phyloP scores from a whole-genome alignment of 192 early-diverging fungal genomes.

The Coemansia sp. region DNA sequence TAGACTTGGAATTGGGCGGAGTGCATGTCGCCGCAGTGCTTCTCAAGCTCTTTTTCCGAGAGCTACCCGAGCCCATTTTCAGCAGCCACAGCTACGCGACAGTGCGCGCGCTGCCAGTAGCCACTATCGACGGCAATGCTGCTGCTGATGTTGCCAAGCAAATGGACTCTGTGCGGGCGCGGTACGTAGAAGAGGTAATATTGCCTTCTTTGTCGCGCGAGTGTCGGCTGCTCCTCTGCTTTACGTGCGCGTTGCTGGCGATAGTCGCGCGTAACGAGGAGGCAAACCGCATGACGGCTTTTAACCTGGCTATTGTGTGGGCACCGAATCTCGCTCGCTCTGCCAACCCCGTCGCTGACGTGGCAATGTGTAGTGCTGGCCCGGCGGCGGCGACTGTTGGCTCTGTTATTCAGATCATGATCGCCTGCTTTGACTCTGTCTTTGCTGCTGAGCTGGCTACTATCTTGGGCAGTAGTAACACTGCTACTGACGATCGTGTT shows the following conservation, averaged over 20 bases:
- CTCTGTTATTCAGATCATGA: slow-evolving; percentile 38
- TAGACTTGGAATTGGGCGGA: slow-evolving; percentile 65
- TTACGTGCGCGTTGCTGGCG: slow-evolving; percentile 58
- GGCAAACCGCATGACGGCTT: slow-evolving; percentile 77
- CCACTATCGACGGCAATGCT: slow-evolving; percentile 3
- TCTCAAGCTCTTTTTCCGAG: slow-evolving; percentile 82
- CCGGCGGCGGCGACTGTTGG: slow-evolving; percentile 32
- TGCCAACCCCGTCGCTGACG: slow-evolving; percentile 41
- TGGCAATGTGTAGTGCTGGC: slow-evolving; percentile 43
- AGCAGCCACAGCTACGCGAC: slow-evolving; percentile 56
- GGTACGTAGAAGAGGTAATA: slow-evolving; percentile 37
- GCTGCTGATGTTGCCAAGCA: slow-evolving; percentile 28
- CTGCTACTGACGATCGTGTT: slow-evolving; percentile 11
- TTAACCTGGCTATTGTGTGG: slow-evolving; percentile 85
- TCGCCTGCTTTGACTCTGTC: slow-evolving; percentile 32
- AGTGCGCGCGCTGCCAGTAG: slow-evolving; percentile 49
- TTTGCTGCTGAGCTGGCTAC: slow-evolving; percentile 26
- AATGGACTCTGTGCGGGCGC: slow-evolving; percentile 28
- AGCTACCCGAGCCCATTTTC: slow-evolving; percentile 76
- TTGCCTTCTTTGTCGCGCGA: slow-evolving; percentile 37
- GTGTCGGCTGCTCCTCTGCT: slow-evolving; percentile 33
- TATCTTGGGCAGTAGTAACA: slow-evolving; percentile 5
- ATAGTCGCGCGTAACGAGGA: slow-evolving; percentile 65
- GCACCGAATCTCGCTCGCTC: slow-evolving; percentile 79
- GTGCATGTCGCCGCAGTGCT: slow-evolving; percentile 81